phyloP scores from a whole-genome alignment of 2,329 filamentous ascomycete species.

The Aspergillus tubingensis region DNA sequence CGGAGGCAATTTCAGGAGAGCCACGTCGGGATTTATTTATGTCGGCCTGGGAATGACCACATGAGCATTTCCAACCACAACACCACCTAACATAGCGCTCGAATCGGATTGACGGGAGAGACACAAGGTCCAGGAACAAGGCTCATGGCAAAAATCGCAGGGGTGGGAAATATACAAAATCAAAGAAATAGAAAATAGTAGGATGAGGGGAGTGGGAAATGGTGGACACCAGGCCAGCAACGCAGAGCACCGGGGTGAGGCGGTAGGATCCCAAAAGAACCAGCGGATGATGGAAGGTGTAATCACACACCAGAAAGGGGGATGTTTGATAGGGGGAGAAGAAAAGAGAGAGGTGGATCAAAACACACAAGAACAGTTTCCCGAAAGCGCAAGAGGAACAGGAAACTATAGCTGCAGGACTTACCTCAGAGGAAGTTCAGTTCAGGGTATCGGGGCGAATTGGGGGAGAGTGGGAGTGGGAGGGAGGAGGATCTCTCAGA shows the following conservation, averaged over 20 bases:
- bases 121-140: neutral
- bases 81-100: constrained; percentile 13
- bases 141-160: neutral
- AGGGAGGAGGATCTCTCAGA: constrained; percentile 14
- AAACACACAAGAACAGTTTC: constrained; percentile 17
- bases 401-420: constrained; percentile 19
- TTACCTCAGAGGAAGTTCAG: constrained; percentile 20
- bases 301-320: neutral
- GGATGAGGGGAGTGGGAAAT: constrained; percentile 2
- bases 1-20: constrained; percentile 25
- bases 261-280: constrained; percentile 4
- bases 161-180: neutral
- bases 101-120: constrained; percentile 1
- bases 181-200: neutral
- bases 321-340: constrained; percentile 11
- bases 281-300: neutral
- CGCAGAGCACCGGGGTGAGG: constrained; percentile 13
- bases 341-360: neutral
- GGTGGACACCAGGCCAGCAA: constrained; percentile 11
- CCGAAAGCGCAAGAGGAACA: constrained; percentile 19
- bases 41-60: constrained; percentile 31
- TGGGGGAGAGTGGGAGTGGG: constrained; percentile 13
- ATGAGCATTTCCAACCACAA: constrained; percentile 31
- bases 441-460: constrained; percentile 11
- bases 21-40: constrained; percentile 33